phyloP scores from a whole-genome alignment of 441 rosid genomes.

The Oxalis stricta region DNA sequence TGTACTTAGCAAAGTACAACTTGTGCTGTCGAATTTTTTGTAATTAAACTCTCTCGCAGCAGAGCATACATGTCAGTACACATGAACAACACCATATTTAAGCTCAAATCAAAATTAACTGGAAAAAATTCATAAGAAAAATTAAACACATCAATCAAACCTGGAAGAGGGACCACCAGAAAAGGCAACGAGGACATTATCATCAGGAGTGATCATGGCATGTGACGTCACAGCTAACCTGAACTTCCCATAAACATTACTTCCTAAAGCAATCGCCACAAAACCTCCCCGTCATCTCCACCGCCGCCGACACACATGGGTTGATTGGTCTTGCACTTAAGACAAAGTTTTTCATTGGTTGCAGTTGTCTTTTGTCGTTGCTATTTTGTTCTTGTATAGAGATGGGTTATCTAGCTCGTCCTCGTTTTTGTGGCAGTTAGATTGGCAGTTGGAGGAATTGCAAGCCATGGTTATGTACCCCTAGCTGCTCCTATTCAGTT shows the following conservation, averaged over 20 bases:
- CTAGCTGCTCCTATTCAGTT: too few species aligned
- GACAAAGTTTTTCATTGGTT: constrained; percentile 23
- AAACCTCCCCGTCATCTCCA: constrained; percentile 24
- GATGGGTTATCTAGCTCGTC: constrained; percentile 4
- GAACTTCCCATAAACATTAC: constrained; percentile 71
- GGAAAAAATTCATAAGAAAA: background rate
- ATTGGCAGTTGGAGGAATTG: constrained; percentile 44
- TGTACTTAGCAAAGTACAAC: too few species aligned
- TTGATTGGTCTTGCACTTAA: constrained; percentile 60
- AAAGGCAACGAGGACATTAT: constrained; percentile 84
- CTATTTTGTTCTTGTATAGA: background rate
- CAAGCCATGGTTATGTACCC: constrained; percentile 39
- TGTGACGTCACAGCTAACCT: constrained; percentile 70
- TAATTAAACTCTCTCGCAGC: too few species aligned
- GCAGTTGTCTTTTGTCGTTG: background rate
- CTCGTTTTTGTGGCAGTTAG: constrained; percentile 37
- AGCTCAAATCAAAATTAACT: background rate
- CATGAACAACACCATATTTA: too few species aligned
- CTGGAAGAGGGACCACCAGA: constrained; percentile 90
- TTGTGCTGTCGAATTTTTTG: too few species aligned
- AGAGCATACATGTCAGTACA: too few species aligned
- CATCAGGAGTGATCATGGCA: constrained; percentile 84
- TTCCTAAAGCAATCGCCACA: constrained; percentile 68
- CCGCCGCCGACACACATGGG: constrained; percentile 27
- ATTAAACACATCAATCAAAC: constrained; percentile 12